Conservation (phyloP, 2,329 filamentous ascomycete species). For the Aspergillus pseudoglaucus region DNA sequence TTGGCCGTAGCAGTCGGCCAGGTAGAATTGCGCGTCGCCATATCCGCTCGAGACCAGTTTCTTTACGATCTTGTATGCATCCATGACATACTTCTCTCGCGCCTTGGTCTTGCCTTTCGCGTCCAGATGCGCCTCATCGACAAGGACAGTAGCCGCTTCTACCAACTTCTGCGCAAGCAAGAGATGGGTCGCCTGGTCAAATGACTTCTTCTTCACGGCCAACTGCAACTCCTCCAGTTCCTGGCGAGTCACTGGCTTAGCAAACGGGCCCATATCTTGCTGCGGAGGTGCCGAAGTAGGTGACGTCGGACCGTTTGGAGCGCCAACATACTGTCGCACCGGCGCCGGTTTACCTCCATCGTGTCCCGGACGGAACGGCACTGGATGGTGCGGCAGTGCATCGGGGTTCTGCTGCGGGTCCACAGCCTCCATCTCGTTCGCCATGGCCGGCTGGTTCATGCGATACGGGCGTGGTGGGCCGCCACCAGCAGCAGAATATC, state of each 20-base stretch:
- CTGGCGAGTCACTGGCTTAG: slow-evolving; percentile 58
- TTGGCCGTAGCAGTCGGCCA: slow-evolving; percentile 83
- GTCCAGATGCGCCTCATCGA: slow-evolving; percentile 67
- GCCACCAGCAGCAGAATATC: slow-evolving; percentile 12
- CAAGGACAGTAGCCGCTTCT: slow-evolving; percentile 73
- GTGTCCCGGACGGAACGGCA: slow-evolving; percentile 49
- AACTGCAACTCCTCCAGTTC: slow-evolving; percentile 71
- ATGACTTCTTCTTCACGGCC: slow-evolving; percentile 62
- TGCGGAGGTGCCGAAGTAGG: slow-evolving; percentile 28
- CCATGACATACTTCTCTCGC: slow-evolving; percentile 75
- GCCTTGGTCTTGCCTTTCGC: slow-evolving; percentile 55
- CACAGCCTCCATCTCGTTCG: slow-evolving; percentile 9
- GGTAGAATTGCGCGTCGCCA: slow-evolving; percentile 83
- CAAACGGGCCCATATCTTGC: slow-evolving; percentile 1
- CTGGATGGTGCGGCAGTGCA: slow-evolving; percentile 50
- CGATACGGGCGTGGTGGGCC: slow-evolving; percentile 16
- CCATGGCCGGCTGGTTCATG: slow-evolving; percentile 15
- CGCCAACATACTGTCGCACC: slow-evolving; percentile 46
- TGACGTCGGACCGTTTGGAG: slow-evolving; percentile 22
- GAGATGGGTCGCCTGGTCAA: slow-evolving; percentile 65
- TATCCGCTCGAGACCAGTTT: slow-evolving; percentile 71
- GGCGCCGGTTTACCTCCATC: slow-evolving; percentile 45
- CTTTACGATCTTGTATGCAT: slow-evolving; percentile 86
- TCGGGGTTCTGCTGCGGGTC: slow-evolving; percentile 44
- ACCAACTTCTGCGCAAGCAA: slow-evolving; percentile 74